Evolutionary conservation across 2,329 filamentous ascomycete genomes (phyloP).

Genomic region (Botryosphaeria agaves): DNA sequence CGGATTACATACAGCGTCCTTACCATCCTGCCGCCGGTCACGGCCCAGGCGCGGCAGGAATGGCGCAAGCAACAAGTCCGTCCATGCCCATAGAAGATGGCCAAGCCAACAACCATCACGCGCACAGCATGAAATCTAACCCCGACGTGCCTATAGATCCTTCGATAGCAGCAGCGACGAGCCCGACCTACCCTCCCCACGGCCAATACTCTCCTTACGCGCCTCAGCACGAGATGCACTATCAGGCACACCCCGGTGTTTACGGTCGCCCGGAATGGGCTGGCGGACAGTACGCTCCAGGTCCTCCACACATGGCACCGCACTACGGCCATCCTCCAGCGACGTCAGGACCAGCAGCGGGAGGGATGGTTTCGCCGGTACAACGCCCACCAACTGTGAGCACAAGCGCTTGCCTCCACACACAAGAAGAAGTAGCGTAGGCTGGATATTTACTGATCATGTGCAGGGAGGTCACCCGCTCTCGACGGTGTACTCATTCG

Average conservation of each 20-base stretch:
- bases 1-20: slow-evolving; percentile 68
- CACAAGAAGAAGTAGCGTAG: too few species aligned
- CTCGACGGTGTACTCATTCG: slow-evolving; percentile 89
- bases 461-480: slow-evolving; percentile 32
- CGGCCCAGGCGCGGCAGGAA: slow-evolving; percentile 65
- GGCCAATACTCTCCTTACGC: slow-evolving; percentile 76
- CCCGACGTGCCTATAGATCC: slow-evolving; percentile 97
- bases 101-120: slow-evolving; percentile 54
- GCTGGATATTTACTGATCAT: too few species aligned
- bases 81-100: slow-evolving; percentile 77
- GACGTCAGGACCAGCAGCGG: slow-evolving; percentile 36
- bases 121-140: slow-evolving; percentile 73
- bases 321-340: slow-evolving; percentile 34
- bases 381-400: slow-evolving; percentile 45
- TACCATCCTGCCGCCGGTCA: slow-evolving; percentile 54
- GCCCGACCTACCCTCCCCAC: slow-evolving; percentile 73
- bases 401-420: too few species aligned
- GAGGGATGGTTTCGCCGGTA: slow-evolving; percentile 41
- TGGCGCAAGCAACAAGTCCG: slow-evolving; percentile 99
- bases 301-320: slow-evolving; percentile 22
- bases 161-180: slow-evolving; percentile 83
- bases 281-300: slow-evolving; percentile 39
- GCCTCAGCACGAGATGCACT: slow-evolving; percentile 71
- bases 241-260: slow-evolving; percentile 44
- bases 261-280: slow-evolving; percentile 63